A percentile compares a stretch with the other conserved stretches of the same genome.
phyloP scores from a whole-genome alignment of 768 basidiomycete genomes.

The Chlorophyllum brunneum region DNA sequence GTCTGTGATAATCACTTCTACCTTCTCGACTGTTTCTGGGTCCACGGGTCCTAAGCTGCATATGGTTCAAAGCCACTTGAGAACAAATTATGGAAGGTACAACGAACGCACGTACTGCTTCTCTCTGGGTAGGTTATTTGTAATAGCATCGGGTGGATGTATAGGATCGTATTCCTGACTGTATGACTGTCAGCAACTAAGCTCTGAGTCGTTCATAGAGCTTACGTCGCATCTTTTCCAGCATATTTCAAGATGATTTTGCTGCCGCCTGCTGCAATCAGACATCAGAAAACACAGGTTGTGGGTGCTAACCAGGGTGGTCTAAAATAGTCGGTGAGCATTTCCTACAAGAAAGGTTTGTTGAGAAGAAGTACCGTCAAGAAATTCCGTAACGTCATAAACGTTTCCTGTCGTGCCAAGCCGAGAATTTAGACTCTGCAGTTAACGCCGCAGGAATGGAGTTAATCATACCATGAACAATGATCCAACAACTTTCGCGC shows the following conservation, averaged over 20 bases:
- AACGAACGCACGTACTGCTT: conserved; percentile 58
- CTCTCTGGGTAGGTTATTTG: conserved; percentile 72
- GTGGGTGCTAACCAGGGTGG: conserved; percentile 49
- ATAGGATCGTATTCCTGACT: conserved; percentile 85
- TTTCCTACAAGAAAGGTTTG: not conserved
- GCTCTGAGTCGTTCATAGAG: not conserved
- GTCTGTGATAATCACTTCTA: conserved; percentile 59
- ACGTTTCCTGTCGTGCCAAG: conserved; percentile 46
- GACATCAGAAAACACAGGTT: not conserved
- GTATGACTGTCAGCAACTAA: conserved; percentile 6
- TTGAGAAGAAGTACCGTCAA: conserved; percentile 47
- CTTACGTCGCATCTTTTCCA: conserved; percentile 86
- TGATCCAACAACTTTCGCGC: conserved; percentile 50
- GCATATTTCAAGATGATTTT: conserved; percentile 86
- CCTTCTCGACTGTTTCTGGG: conserved; percentile 58
- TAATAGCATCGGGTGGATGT: conserved; percentile 82
- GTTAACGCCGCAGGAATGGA: not conserved
- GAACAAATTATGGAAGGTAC: not conserved
- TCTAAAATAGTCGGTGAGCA: conserved; percentile 33
- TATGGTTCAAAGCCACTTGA: not conserved
- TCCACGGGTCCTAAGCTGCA: conserved; percentile 70
- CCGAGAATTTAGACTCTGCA: not conserved
- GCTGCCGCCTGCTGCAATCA: conserved; percentile 55
- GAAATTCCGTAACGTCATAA: conserved; percentile 78
- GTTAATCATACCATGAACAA: conserved; percentile 64